Evolutionary conservation across 2,329 filamentous ascomycete genomes (phyloP).

Genomic region (Phialophora chinensis): DNA sequence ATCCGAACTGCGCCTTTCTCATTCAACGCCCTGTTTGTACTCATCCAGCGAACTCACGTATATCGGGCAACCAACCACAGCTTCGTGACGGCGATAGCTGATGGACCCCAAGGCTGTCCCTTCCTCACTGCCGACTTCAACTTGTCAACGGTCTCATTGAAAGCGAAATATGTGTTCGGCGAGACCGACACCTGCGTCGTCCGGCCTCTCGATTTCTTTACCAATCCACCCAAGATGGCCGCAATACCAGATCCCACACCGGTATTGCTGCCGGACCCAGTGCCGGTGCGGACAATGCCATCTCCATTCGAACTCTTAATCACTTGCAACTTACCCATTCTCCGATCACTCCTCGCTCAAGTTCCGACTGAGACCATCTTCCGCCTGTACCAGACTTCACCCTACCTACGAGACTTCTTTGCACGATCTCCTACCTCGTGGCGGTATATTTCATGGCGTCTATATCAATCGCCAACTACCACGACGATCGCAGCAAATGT

Average conservation of each 20-base stretch:
- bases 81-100: not conserved
- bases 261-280: slow-evolving; percentile 2
- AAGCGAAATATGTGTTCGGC: slow-evolving; percentile 26
- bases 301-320: slow-evolving; percentile 61
- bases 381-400: slow-evolving; percentile 64
- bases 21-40: slow-evolving; percentile 15
- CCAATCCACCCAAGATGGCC: slow-evolving; percentile 23
- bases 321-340: slow-evolving; percentile 62
- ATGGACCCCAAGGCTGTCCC: not conserved
- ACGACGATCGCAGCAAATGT: slow-evolving; percentile 43
- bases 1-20: slow-evolving; percentile 23
- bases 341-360: slow-evolving; percentile 64
- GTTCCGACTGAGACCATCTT: slow-evolving; percentile 63
- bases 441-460: slow-evolving; percentile 65
- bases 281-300: slow-evolving; percentile 18
- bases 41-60: not conserved
- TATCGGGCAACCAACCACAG: not conserved
- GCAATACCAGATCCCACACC: slow-evolving; percentile 27
- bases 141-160: slow-evolving; percentile 3
- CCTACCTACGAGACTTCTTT: slow-evolving; percentile 61
- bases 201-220: slow-evolving; percentile 13
- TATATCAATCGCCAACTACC: slow-evolving; percentile 49
- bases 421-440: slow-evolving; percentile 65
- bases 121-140: slow-evolving; percentile 5
- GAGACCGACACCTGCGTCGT: slow-evolving; percentile 1